Base-by-base conservation (phyloP, 2,329 filamentous ascomycete genomes). In the Colletotrichum tabaci region DNA sequence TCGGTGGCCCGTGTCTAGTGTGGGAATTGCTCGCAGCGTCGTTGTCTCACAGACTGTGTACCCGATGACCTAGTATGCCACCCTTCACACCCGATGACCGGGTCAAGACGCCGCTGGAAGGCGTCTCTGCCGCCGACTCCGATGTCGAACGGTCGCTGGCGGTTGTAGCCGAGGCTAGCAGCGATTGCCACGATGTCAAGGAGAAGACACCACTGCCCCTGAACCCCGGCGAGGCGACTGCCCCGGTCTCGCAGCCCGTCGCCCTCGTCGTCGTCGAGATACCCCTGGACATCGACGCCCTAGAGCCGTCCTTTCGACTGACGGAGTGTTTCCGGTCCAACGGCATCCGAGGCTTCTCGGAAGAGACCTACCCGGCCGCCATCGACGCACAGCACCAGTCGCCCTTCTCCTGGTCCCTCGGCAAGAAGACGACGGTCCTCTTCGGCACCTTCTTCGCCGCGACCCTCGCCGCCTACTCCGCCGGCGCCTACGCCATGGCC, bases 401-500 rank as follows among this genome's bases (percentile, higher is more conserved):
- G n/a, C 66, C 66, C 23, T 68, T 68, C n/a, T 18, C 42, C 2
- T 74, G 70, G 73, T 9, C 63, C 1, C 21, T 60, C 4, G 74
- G 74, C 30, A 77, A 12, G 50, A 80, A 80, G 52, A 61, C 56
- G 0, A 47, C 55, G 1, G 71, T 76, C 1, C 74, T 80, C 0
- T 62, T 61, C 1, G 77, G 74, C 0, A 72, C 78, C 0, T 79
- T 79, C 23, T 66, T 79, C 60, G 79, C 89, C 16, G 92, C 91
- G 0, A 84, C 85, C 0, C 79, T 92, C n/a, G 89, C 90, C 0
- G 90, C 90, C 12, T 92, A 91, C 76, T 87, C 89, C 0, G 89
- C 91, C 0, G 91, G 91, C 4, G 86, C 90, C 4, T 91, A 92
- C 74, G 88, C 87, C 49, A 86, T 91, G 3, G 87, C 88, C 0